phyloP scores from a whole-genome alignment of 192 early-diverging fungal genomes.

The Umbelopsis sp. region DNA sequence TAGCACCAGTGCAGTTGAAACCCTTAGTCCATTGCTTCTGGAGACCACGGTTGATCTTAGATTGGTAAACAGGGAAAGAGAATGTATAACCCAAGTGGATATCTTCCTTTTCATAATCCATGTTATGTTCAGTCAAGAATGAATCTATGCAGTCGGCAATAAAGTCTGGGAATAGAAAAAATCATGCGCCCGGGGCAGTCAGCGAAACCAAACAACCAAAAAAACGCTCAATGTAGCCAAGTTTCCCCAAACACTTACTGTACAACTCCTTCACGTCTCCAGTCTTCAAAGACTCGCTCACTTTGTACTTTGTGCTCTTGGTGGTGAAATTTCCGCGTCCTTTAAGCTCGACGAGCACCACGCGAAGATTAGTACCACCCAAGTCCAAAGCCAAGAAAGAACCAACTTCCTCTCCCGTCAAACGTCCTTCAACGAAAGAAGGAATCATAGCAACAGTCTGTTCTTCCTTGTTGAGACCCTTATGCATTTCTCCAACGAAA shows the following conservation, averaged over 20 bases:
- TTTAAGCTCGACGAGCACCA: conserved; percentile 81
- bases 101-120: conserved; percentile 26
- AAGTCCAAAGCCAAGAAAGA: conserved; percentile 89
- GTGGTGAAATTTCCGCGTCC: conserved; percentile 74
- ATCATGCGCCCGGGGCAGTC: too few relatives aligned
- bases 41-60: conserved; percentile 68
- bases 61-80: conserved; percentile 93
- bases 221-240: background rate
- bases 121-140: conserved; percentile 61
- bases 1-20: conserved; percentile 74
- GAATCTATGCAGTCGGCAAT: conserved; percentile 85
- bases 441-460: conserved; percentile 84
- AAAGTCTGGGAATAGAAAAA: conserved; percentile 61
- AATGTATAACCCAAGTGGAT: conserved; percentile 88
- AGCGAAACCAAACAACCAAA: conserved; percentile 22
- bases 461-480: conserved; percentile 61
- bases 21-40: conserved; percentile 88
- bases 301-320: conserved; percentile 71
- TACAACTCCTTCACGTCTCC: conserved; percentile 54
- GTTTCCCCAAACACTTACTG: conserved; percentile 24
- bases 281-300: conserved; percentile 63
- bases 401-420: conserved; percentile 81
- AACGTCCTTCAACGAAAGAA: conserved; percentile 77
- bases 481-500: conserved; percentile 65
- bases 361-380: conserved; percentile 93